Evolutionary conservation across 2,329 filamentous ascomycete genomes (phyloP), one percentile per base, ranked within the genome.

Genomic region (Annulohypoxylon truncatum): DNA sequence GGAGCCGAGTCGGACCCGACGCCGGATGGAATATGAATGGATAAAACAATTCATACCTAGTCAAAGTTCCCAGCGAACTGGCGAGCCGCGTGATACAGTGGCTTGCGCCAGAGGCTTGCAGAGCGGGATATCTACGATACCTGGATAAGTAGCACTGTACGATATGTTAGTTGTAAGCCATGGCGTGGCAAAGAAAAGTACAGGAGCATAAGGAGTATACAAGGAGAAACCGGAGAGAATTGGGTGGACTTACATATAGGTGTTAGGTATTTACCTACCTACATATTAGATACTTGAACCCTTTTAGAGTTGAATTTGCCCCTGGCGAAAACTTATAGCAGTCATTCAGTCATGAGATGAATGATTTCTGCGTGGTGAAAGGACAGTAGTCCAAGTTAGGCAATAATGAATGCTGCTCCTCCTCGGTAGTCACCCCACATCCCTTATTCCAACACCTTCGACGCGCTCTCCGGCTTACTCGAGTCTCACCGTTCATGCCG

Each of bases 91-190:
- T 24, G 28, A 35, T 31, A 22, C 28, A 22, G 44, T 62, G 61
- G 54, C 61, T 62, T 65, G 50, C 50, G 33, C 38, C 28, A 31
- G 46, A 58, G 44, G 33, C n/a, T 42, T 47, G 18, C 48, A 28
- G 46, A 18, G 26, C 22, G 46, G 29, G 9, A 38, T 48, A 59
- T 13, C 28, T 5, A 44, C n/a, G 44, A 9, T 20, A 40, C 18
- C 6, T 18, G n/a, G 12, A 38, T 6, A 38, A 7, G 26, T 28
- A n/a, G n/a, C n/a, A 28, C 7, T 28, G 26, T 28, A 28, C 26
- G 7, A 28, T 28, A 28, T 28, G 26, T 28, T 44, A 44, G 12
- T 12, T 22, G 10, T 20, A 22, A 22, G 40, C 40, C 18, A 8
- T 13, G 3, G 8, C 2, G 20, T 13, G 42, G 13, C 24, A 15